Percentiles rank a stretch among this genome's conserved stretches.
Conservation (phyloP, 208 protist species). For the Leptomonas pyrrhocoris region DNA sequence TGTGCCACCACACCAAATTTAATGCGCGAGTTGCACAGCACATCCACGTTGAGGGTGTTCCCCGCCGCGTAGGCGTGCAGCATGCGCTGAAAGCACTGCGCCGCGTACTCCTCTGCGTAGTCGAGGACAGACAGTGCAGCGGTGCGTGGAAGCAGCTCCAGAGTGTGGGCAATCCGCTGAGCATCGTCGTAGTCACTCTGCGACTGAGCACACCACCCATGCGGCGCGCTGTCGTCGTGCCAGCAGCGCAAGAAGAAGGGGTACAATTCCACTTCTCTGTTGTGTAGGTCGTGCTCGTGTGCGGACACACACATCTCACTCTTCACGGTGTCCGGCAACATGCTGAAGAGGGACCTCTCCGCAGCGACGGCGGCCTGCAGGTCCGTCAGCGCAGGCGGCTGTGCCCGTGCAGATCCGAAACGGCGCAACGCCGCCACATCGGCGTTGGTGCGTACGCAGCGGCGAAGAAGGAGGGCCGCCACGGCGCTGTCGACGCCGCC, state of each 20-base stretch:
- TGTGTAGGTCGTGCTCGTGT: neutral
- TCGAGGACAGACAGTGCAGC: slow-evolving; percentile 45
- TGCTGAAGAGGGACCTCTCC: neutral
- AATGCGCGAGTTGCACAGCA: slow-evolving; percentile 79
- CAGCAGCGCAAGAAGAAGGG: slow-evolving; percentile 78
- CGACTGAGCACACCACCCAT: slow-evolving; percentile 57
- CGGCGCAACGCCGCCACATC: slow-evolving; percentile 61
- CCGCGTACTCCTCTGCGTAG: slow-evolving; percentile 53
- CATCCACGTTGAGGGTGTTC: slow-evolving; percentile 79
- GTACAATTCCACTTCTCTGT: slow-evolving; percentile 27
- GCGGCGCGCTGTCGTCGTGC: slow-evolving; percentile 46
- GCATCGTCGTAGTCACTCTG: slow-evolving; percentile 72
- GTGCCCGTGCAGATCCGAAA: slow-evolving; percentile 15
- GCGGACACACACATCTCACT: neutral
- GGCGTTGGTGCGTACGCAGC: slow-evolving; percentile 49
- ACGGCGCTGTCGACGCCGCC: slow-evolving; percentile 87
- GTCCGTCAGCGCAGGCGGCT: slow-evolving; percentile 1
- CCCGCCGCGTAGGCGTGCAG: slow-evolving; percentile 65
- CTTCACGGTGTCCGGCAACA: slow-evolving; percentile 6
- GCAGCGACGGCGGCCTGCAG: slow-evolving; percentile 16
- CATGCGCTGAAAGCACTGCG: slow-evolving; percentile 77
- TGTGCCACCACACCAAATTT: slow-evolving; percentile 70
- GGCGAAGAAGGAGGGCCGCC: slow-evolving; percentile 55
- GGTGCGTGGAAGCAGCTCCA: slow-evolving; percentile 37
- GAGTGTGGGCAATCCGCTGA: slow-evolving; percentile 43